Conservation (phyloP, 2,329 filamentous ascomycete species). For the Colletotrichum tropicale region DNA sequence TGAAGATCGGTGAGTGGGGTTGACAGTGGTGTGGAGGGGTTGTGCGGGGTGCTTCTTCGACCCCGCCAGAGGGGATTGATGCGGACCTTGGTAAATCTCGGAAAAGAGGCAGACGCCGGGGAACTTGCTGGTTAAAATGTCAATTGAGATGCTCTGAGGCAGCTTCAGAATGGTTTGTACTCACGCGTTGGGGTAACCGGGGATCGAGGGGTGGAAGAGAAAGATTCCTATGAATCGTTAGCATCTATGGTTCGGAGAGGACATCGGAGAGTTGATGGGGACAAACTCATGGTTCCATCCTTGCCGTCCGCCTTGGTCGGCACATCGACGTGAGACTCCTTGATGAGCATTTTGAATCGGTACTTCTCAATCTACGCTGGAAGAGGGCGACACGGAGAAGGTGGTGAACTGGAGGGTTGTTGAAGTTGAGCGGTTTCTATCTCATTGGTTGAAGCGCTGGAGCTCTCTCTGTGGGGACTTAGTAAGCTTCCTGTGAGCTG, state of each 20-base stretch:
- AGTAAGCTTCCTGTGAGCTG: conserved; percentile 1
- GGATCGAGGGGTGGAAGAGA: conserved; percentile 83
- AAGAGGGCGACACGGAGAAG: not conserved
- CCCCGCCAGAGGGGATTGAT: conserved; percentile 1
- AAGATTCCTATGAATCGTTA: conserved; percentile 72
- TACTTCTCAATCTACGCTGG: fast-evolving
- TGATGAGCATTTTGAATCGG: conserved; percentile 51
- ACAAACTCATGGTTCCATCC: conserved; percentile 56
- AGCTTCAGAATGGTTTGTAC: conserved; percentile 22
- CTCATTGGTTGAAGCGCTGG: not conserved
- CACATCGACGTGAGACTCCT: conserved; percentile 58
- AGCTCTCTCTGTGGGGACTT: conserved; percentile 2
- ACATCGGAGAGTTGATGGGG: not conserved
- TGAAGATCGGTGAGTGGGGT: not conserved
- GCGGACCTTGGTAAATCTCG: conserved; percentile 91
- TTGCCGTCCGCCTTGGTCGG: conserved; percentile 56
- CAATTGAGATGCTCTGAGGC: not conserved
- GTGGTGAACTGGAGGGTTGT: not conserved
- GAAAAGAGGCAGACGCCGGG: conserved; percentile 88
- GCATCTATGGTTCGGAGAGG: not conserved
- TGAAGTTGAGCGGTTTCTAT: conserved; percentile 11
- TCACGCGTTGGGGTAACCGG: conserved; percentile 85
- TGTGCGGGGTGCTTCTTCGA: not conserved
- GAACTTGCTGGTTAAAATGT: conserved; percentile 57
- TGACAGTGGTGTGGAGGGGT: conserved; percentile 1